Evolutionary conservation across 257 asterid genomes (phyloP), one percentile per base, ranked within the genome.

Genomic region (Solanum dulcamara): DNA sequence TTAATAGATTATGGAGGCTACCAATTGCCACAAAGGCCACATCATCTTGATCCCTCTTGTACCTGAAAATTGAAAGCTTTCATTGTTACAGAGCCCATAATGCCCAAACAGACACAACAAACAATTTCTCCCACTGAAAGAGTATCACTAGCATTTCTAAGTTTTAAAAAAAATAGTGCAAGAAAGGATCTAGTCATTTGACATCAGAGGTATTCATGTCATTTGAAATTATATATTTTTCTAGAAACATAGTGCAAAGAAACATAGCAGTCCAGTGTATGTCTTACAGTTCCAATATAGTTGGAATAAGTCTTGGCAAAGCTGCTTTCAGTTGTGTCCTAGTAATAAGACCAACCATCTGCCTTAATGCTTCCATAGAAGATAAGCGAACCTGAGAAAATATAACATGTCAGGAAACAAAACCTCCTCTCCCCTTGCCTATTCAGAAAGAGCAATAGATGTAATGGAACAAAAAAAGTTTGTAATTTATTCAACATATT

Each of bases 261-360:
- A n/a, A n/a, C 24, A 75, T 14, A 42, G 59, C 81, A 75, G 38
- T 75, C 53, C 55, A 75, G 35, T 26, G 74, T 71, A 42, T 48
- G 85, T 85, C 97, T 91, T 91, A 96, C 99, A 96, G 89, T 85
- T 96, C 98, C 88, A 96, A 87, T 89, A 94, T 92, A 90, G 98
- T 95, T 87, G 99, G 98, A 85, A 96, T 91, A 81, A 96, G 97
- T 85, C 98, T 95, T 57, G 97, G 97, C 87, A 96, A 93, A 86
- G 99, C 96, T 50, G 94, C 92, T 90, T 96, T 96, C 84, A 94
- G 90, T 85, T 96, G 97, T 1, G 94, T 87, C 86, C 98, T 88
- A 62, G 97, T 90, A 77, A 95, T 93, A 85, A 96, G 97, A 89
- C 99, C 98, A 92, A 94, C 96, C 98, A 96, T 96, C 93, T 96